These are phyloP conservation scores for Hordeum pubiflorum DNA, from an alignment of 202 grass and related monocot genomes.

Conservation along the genomic window DNA sequence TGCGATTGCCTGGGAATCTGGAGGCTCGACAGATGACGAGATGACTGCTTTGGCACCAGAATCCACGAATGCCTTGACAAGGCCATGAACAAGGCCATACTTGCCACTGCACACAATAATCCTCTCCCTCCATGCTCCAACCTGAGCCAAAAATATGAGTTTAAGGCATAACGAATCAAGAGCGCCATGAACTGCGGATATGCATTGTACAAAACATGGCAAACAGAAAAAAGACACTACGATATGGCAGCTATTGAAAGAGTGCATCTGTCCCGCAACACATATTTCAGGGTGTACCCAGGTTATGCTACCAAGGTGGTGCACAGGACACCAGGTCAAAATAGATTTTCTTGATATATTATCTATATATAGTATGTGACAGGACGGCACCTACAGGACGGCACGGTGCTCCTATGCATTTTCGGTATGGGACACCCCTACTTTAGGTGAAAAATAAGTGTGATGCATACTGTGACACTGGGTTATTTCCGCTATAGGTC, in stretches of 20 bases:
- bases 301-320: background rate
- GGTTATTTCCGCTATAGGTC: no score
- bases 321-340: background rate
- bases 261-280: background rate
- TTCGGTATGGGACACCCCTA: no score
- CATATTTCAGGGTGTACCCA: background rate
- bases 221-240: background rate
- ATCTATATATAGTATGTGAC: background rate
- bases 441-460: no score
- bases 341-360: background rate
- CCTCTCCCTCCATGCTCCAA: constrained; percentile 91
- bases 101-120: constrained; percentile 82
- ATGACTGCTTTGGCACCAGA: constrained; percentile 89
- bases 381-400: no score
- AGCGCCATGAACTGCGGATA: background rate
- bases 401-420: no score
- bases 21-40: constrained; percentile 66
- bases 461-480: no score
- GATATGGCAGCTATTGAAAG: background rate
- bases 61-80: constrained; percentile 84
- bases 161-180: background rate
- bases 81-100: constrained; percentile 49
- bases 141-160: constrained; percentile 45
- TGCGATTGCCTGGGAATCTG: constrained; percentile 49
- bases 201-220: background rate